These are phyloP conservation scores for Blumeriella jaapii DNA, from an alignment of 2,329 filamentous ascomycete genomes.

Conservation along the genomic window DNA sequence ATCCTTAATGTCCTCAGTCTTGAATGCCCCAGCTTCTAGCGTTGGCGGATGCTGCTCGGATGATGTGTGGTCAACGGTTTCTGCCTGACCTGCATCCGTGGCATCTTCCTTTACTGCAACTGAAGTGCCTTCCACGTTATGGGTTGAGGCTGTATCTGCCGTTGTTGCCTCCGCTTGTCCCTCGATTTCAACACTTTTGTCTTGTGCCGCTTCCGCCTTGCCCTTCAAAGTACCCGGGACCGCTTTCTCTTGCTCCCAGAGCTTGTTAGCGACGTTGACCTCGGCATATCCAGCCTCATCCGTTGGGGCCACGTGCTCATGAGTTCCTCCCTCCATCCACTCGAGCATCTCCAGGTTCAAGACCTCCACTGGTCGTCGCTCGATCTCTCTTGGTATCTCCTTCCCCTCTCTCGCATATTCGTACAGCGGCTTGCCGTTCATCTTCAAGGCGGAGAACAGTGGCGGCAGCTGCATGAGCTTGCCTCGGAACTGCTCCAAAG, in stretches of 20 bases:
- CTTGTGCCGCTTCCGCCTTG: background rate
- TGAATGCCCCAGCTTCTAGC: no score
- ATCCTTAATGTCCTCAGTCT: background rate
- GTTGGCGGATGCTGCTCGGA: no score
- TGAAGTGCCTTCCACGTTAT: no score
- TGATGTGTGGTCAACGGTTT: no score
- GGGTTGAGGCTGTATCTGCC: no score
- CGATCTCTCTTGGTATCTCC: slow-evolving; percentile 73
- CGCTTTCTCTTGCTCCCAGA: slow-evolving; percentile 48
- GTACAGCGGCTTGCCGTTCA: slow-evolving; percentile 88
- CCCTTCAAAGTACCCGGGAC: slow-evolving; percentile 9
- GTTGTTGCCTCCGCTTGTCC: no score
- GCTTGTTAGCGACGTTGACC: slow-evolving; percentile 63
- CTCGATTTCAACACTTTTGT: no score
- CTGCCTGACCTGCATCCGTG: no score
- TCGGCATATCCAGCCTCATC: slow-evolving; percentile 68
- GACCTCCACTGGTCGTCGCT: slow-evolving; percentile 69
- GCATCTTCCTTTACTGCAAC: no score
- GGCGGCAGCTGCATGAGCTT: slow-evolving; percentile 84
- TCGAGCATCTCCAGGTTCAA: slow-evolving; percentile 68
- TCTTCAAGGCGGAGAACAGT: slow-evolving; percentile 84
- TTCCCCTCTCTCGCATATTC: slow-evolving; percentile 90
- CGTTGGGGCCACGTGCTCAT: slow-evolving; percentile 67
- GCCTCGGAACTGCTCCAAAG: slow-evolving; percentile 63
- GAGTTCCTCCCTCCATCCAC: slow-evolving; percentile 72